phyloP scores from a whole-genome alignment of 306 rosid genomes.

The Sicyos baderoa region DNA sequence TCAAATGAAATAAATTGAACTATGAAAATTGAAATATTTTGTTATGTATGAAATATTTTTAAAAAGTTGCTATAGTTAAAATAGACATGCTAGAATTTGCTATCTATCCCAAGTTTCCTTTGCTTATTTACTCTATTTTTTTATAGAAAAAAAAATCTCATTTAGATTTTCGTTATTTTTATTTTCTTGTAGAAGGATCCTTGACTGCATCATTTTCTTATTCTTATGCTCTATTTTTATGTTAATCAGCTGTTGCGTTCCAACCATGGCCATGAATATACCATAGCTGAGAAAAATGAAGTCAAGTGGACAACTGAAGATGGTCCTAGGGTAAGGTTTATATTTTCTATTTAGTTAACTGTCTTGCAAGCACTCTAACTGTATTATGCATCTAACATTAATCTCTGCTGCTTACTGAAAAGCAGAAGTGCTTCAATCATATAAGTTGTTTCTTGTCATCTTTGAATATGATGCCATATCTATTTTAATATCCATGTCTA shows the following conservation, averaged over 20 bases:
- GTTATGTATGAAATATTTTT: too few relatives aligned
- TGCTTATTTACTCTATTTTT: too few relatives aligned
- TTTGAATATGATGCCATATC: background rate
- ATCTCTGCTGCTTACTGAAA: slow-evolving; percentile 4
- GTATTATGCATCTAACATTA: background rate
- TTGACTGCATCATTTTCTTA: background rate
- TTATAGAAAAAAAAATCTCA: too few relatives aligned
- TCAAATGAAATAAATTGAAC: too few relatives aligned
- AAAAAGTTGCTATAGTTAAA: too few relatives aligned
- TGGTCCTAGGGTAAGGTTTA: slow-evolving; percentile 56
- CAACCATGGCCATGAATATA: slow-evolving; percentile 59
- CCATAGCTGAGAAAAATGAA: slow-evolving; percentile 59
- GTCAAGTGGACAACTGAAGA: slow-evolving; percentile 57
- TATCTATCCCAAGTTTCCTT: too few relatives aligned
- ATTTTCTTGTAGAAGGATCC: background rate
- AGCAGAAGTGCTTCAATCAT: background rate
- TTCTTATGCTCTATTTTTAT: slow-evolving; percentile 14
- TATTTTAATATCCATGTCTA: background rate
- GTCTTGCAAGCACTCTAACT: background rate
- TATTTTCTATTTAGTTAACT: background rate
- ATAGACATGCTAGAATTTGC: too few relatives aligned
- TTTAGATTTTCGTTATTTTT: background rate
- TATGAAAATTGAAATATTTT: too few relatives aligned
- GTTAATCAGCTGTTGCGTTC: slow-evolving; percentile 57
- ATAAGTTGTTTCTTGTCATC: background rate